Conservation (phyloP, 768 basidiomycete species). For the Rhodotorula sphaerocarpa region DNA sequence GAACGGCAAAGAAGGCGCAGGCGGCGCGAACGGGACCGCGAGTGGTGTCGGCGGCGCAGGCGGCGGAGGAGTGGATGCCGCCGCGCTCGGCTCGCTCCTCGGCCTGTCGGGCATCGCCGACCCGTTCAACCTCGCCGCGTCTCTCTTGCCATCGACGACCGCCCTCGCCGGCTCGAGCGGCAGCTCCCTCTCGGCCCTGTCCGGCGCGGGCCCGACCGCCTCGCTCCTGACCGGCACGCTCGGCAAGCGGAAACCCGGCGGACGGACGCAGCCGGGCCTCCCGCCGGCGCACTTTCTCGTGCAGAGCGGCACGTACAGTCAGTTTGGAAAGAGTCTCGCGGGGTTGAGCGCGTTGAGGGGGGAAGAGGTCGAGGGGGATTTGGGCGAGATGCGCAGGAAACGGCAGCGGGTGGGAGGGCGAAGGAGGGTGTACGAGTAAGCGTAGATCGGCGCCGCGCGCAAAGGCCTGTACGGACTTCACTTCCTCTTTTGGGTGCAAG, state of each 20-base stretch:
- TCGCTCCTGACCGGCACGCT: constrained; percentile 26
- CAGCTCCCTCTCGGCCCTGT: constrained; percentile 30
- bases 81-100: constrained; percentile 21
- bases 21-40: constrained; percentile 6
- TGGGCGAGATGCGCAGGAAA: constrained; percentile 39
- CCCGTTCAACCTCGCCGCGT: constrained; percentile 36
- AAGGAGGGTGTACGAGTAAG: constrained; percentile 19
- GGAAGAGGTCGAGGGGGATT: constrained; percentile 40
- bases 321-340: constrained; percentile 39
- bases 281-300: constrained; percentile 34
- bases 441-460: too few species aligned
- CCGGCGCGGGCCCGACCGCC: constrained; percentile 26
- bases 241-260: constrained; percentile 33
- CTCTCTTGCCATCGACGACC: constrained; percentile 29
- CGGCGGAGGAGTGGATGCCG: constrained; percentile 13
- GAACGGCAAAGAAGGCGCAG: constrained; percentile 12
- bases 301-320: constrained; percentile 35
- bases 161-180: constrained; percentile 4
- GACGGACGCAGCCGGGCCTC: constrained; percentile 33
- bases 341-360: constrained; percentile 37
- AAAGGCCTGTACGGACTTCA: too few species aligned
- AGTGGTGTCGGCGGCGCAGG: neutral
- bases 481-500: too few species aligned
- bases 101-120: constrained; percentile 27
- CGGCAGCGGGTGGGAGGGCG: constrained; percentile 29